phyloP scores from a whole-genome alignment of 129 eudicot species.

The Erigeron canadensis region DNA sequence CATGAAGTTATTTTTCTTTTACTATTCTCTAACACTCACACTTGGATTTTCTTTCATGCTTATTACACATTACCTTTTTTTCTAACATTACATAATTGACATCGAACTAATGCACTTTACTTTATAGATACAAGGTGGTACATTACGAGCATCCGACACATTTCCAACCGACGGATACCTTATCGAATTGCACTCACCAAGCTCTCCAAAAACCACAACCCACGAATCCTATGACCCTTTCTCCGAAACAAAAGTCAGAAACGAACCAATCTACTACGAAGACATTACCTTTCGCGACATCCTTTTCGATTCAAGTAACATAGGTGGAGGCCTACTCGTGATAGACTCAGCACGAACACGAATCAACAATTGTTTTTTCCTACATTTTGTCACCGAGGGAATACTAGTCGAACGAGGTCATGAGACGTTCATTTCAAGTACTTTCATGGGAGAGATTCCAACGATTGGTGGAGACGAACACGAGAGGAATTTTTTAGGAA shows the following conservation, averaged over 20 bases:
- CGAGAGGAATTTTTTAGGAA: constrained; percentile 50
- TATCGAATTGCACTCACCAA: constrained; percentile 52
- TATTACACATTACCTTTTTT: too few relatives aligned
- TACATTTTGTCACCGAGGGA: constrained; percentile 66
- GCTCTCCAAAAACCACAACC: constrained; percentile 23
- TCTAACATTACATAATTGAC: too few relatives aligned
- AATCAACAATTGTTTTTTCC: constrained; percentile 52
- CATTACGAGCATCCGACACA: constrained; percentile 48
- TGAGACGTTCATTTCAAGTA: constrained; percentile 61
- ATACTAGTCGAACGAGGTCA: constrained; percentile 64
- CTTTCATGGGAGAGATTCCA: constrained; percentile 59
- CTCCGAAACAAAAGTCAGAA: constrained; percentile 29
- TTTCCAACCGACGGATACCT: constrained; percentile 64
- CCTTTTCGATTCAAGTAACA: constrained; percentile 60
- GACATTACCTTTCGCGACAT: constrained; percentile 64
- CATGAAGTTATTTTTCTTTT: too few relatives aligned
- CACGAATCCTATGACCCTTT: not conserved
- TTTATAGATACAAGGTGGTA: constrained; percentile 73
- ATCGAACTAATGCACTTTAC: too few relatives aligned
- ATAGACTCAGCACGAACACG: constrained; percentile 63
- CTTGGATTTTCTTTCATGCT: too few relatives aligned
- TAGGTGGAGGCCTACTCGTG: constrained; percentile 58
- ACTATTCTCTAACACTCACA: too few relatives aligned
- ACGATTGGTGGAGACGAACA: constrained; percentile 59
- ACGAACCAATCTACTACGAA: constrained; percentile 48